phyloP scores from a whole-genome alignment of 176 grass and related monocot genomes.

The Avena insularis region DNA sequence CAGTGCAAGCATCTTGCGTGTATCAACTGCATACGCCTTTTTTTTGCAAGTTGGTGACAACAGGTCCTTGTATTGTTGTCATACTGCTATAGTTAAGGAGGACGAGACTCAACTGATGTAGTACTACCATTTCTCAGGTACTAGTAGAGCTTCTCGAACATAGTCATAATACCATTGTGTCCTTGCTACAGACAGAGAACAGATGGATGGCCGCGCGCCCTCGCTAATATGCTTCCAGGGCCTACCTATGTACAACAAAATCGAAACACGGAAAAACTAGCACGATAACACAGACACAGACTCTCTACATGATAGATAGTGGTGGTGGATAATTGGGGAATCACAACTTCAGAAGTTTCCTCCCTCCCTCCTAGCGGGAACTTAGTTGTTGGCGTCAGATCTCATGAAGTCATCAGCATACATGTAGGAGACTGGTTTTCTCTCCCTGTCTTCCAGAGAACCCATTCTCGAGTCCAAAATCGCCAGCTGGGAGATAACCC shows the following conservation, averaged over 20 bases:
- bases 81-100: background rate
- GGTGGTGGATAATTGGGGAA: background rate
- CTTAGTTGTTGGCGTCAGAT: background rate
- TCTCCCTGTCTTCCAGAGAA: constrained; percentile 50
- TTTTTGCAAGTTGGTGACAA: background rate
- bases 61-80: background rate
- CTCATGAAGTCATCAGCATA: constrained; percentile 62
- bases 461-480: constrained; percentile 74
- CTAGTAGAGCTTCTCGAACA: background rate
- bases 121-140: background rate
- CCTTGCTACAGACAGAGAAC: background rate
- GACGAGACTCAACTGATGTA: background rate
- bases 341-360: background rate
- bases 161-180: background rate
- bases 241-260: constrained; percentile 43
- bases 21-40: background rate
- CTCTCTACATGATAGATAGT: background rate
- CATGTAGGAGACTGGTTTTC: constrained; percentile 63
- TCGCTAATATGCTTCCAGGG: background rate
- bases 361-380: background rate
- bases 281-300: background rate
- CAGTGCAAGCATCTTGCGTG: background rate
- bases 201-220: background rate
- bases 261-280: background rate
- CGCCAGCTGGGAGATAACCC: constrained; percentile 76